Percentiles rank a stretch among this genome's conserved stretches.
These are phyloP conservation scores for Ophiostoma himal-ulmi DNA, from an alignment of 2,329 filamentous ascomycete species.

Conservation along the genomic window DNA sequence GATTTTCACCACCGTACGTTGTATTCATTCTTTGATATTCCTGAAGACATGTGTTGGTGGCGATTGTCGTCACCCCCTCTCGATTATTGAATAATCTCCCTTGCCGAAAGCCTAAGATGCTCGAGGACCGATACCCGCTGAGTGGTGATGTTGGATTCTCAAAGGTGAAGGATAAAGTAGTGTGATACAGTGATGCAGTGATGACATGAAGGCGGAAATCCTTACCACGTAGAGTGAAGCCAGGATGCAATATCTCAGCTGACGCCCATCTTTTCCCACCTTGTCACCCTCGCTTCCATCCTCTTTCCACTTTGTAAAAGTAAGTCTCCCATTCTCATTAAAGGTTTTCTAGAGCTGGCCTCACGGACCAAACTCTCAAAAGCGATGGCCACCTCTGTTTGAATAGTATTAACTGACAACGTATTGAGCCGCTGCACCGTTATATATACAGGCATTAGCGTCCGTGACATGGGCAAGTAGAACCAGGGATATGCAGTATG, in stretches of 20 bases:
- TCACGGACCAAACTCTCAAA: not conserved
- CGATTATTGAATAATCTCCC: not conserved
- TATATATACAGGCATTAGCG: slow-evolving; percentile 1
- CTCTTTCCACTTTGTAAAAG: not conserved
- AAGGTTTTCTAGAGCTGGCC: no score
- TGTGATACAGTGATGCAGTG: not conserved
- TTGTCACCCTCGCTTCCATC: not conserved
- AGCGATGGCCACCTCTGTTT: not conserved
- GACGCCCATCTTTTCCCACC: not conserved
- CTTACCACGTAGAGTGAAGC: not conserved
- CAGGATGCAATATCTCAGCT: not conserved
- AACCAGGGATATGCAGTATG: not conserved
- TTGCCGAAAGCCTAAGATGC: not conserved
- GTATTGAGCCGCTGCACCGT: not conserved
- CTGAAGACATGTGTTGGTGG: not conserved
- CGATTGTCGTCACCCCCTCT: not conserved
- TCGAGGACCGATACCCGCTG: not conserved
- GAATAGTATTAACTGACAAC: not conserved
- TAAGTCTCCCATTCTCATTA: no score
- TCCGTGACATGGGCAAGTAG: not conserved
- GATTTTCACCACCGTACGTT: not conserved
- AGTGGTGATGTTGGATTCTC: not conserved
- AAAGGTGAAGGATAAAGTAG: not conserved
- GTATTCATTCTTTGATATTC: not conserved
- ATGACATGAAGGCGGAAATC: slow-evolving; percentile 1